Conservation (phyloP, 192 early-diverging fungal genomes). For the Piromyces finnis region DNA sequence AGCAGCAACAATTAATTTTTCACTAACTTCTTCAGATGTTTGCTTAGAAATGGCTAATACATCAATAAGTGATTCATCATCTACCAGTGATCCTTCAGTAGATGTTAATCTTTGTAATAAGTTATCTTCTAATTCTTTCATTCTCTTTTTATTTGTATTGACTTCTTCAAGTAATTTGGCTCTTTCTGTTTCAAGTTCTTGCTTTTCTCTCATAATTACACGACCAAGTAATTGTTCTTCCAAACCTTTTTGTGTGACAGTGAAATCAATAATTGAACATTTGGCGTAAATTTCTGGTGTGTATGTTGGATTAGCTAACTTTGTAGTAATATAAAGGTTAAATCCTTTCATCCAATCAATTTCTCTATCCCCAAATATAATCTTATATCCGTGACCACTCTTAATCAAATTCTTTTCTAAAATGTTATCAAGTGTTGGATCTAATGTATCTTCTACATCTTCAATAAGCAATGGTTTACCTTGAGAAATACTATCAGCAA, state of each 20-base stretch:
- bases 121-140: slow-evolving; percentile 54
- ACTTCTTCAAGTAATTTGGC: slow-evolving; percentile 46
- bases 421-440: slow-evolving; percentile 47
- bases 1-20: slow-evolving; percentile 40
- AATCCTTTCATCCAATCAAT: slow-evolving; percentile 36
- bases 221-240: slow-evolving; percentile 46
- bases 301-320: slow-evolving; percentile 44
- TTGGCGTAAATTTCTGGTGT: slow-evolving; percentile 48
- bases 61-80: slow-evolving; percentile 49
- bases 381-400: slow-evolving; percentile 32
- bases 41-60: slow-evolving; percentile 41
- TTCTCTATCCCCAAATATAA: slow-evolving; percentile 46
- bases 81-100: slow-evolving; percentile 42
- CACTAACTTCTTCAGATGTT: slow-evolving; percentile 44
- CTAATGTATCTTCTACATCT: slow-evolving; percentile 40
- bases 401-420: slow-evolving; percentile 43
- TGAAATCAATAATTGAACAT: slow-evolving; percentile 44
- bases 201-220: slow-evolving; percentile 47
- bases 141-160: slow-evolving; percentile 43
- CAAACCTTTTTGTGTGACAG: slow-evolving; percentile 36
- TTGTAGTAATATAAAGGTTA: slow-evolving; percentile 41
- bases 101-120: slow-evolving; percentile 39
- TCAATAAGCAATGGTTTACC: slow-evolving; percentile 42
- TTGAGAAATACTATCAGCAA: slow-evolving; percentile 37
- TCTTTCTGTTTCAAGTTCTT: slow-evolving; percentile 44